These are phyloP conservation scores for Trichoderma sp. DNA, from an alignment of 2,329 filamentous ascomycete genomes.

Conservation along the genomic window DNA sequence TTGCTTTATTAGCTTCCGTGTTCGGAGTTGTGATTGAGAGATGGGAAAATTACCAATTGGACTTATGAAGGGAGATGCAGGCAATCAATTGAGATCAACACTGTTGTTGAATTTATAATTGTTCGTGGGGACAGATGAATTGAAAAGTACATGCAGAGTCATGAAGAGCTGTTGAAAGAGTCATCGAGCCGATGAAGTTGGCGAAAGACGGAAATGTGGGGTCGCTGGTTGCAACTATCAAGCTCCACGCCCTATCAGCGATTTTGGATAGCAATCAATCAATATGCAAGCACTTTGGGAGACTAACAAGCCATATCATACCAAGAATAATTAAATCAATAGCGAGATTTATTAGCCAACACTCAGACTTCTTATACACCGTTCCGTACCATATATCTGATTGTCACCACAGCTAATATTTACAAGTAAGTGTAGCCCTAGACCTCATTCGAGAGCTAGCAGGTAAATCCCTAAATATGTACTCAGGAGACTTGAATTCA, in stretches of 20 bases:
- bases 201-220: background rate
- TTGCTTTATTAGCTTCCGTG: background rate
- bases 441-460: background rate
- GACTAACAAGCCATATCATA: background rate
- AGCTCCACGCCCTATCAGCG: background rate
- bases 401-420: background rate
- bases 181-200: constrained; percentile 9
- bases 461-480: background rate
- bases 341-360: background rate
- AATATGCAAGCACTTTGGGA: background rate
- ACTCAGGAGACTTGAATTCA: background rate
- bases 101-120: background rate
- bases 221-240: background rate
- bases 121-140: background rate
- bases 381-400: background rate
- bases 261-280: background rate
- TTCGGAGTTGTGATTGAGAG: background rate
- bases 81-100: no score
- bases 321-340: background rate
- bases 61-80: background rate
- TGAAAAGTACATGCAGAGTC: background rate
- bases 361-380: background rate
- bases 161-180: background rate
- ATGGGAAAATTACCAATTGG: constrained; percentile 1
- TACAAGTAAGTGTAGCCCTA: background rate